Conservation (phyloP, 23 red algal species). For the Gracilaria domingensis region DNA sequence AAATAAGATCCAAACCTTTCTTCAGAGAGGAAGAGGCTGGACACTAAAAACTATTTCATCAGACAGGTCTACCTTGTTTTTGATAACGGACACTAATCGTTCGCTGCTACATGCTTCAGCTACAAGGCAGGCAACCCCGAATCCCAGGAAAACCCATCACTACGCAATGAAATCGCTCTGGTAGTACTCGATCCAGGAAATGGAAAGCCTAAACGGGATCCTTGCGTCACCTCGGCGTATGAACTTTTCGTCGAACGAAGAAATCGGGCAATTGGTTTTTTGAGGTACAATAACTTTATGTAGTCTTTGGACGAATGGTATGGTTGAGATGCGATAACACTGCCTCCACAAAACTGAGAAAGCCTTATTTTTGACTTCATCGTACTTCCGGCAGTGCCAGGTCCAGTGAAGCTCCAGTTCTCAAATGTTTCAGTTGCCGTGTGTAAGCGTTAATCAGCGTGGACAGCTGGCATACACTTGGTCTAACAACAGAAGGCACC, state of each 20-base stretch:
- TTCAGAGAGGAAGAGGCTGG: no score
- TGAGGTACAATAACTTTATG: conserved; percentile 61
- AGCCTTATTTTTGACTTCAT: conserved; percentile 52
- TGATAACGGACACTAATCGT: conserved; percentile 47
- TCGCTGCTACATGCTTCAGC: conserved; percentile 70
- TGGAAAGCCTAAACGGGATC: conserved; percentile 29
- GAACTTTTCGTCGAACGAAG: conserved; percentile 54
- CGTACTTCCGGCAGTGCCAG: conserved; percentile 60
- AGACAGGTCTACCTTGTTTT: conserved; percentile 39
- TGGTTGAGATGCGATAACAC: conserved; percentile 30
- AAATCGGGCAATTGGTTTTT: conserved; percentile 77
- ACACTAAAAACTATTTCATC: conserved; percentile 37
- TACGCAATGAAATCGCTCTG: conserved; percentile 46
- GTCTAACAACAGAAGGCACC: conserved; percentile 82
- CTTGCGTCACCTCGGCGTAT: conserved; percentile 70
- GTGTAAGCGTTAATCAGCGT: conserved; percentile 80
- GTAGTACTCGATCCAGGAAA: conserved; percentile 4
- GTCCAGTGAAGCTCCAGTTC: conserved; percentile 45
- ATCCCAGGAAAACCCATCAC: conserved; percentile 85
- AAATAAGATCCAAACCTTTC: no score
- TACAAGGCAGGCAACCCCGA: conserved; percentile 81
- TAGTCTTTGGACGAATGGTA: conserved; percentile 37
- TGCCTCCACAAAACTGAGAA: conserved; percentile 62
- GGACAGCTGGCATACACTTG: conserved; percentile 52
- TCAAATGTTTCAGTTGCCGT: conserved; percentile 86